phyloP scores from a whole-genome alignment of 2,329 filamentous ascomycete genomes.

The Exophiala oligosperma region DNA sequence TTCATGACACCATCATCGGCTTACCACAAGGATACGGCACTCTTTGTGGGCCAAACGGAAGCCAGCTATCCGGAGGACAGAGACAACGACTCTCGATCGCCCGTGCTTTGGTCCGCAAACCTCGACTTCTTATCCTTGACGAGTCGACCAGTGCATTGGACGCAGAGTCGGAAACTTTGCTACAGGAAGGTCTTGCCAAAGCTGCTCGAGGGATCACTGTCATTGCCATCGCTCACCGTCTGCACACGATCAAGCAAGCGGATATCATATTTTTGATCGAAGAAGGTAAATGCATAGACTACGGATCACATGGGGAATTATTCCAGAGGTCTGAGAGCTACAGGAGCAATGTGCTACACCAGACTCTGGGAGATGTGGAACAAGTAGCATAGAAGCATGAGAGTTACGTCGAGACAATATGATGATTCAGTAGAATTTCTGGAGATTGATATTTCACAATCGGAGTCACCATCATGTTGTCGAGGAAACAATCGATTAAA shows the following conservation, averaged over 20 bases:
- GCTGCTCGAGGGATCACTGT: conserved; percentile 80
- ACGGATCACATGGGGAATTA: conserved; percentile 76
- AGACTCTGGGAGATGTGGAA: conserved; percentile 6
- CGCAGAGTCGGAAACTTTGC: conserved; percentile 79
- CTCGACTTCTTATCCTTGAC: conserved; percentile 79
- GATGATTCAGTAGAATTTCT: too few relatives aligned
- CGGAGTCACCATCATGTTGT: too few relatives aligned
- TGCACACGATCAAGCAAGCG: conserved; percentile 83
- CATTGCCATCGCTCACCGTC: conserved; percentile 82
- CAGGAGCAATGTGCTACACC: conserved; percentile 6
- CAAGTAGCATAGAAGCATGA: not conserved
- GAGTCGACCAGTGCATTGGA: conserved; percentile 88
- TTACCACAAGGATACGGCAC: conserved; percentile 54
- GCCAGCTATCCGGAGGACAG: conserved; percentile 58
- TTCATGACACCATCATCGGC: conserved; percentile 51
- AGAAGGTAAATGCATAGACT: conserved; percentile 76
- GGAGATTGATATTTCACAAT: too few relatives aligned
- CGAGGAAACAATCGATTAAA: too few relatives aligned
- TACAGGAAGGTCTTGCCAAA: conserved; percentile 78
- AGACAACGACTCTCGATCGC: conserved; percentile 58
- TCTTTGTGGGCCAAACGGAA: conserved; percentile 54
- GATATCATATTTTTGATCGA: conserved; percentile 90
- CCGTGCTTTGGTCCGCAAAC: conserved; percentile 55
- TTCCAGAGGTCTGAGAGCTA: conserved; percentile 40
- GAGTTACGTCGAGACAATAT: not conserved